Evolutionary conservation across 1,284 basidiomycete genomes (phyloP), one percentile per base, ranked within the genome.

Genomic region (Cryptococcus deneoformans): DNA sequence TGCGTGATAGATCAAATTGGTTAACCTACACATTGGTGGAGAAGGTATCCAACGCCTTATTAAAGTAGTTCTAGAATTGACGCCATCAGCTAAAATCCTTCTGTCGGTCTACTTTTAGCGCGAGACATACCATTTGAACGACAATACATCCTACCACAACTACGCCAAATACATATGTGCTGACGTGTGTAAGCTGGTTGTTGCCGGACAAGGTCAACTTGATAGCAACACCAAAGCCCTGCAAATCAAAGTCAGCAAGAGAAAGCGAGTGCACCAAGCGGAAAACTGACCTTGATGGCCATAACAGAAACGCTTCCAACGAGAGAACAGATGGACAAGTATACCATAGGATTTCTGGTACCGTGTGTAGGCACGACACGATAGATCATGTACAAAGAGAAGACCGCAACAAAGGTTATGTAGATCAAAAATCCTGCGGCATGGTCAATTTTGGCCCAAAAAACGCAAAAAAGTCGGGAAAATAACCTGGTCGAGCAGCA

Each of bases 251-350:
- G 42, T 57, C 43, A 50, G 58, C 38, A 40, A 29, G 29, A 29
- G 29, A 29, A 29, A 29, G 29, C 29, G 5, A 29, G 29, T 5
- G 5, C 29, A 29, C 29, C 29, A 29, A 29, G 29, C 29, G 29
- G 5, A 24, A 29, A 7, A 43, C 69, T 38, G 40, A 72, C 70
- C 69, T 76, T 76, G 68, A 76, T 76, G 40, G 74, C 72, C 74
- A 70, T 99, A 66, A 97, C 98, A 58, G 95, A 99, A 79, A 99
- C 94, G 6, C 87, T 98, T 54, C 93, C 94, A 24, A 95, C 93
- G 57, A 94, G 89, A 6, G 97, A 98, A 84, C 92, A 97, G 73
- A 99, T 99, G 89, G 95, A 98, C 72, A 78, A 68, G 79, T 98
- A 99, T 44, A 97, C 89, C 64, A 95, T 73, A 2, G 95, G 95